Evolutionary conservation across 345 rosid species (phyloP).

Genomic region (Citropsis articulata): DNA sequence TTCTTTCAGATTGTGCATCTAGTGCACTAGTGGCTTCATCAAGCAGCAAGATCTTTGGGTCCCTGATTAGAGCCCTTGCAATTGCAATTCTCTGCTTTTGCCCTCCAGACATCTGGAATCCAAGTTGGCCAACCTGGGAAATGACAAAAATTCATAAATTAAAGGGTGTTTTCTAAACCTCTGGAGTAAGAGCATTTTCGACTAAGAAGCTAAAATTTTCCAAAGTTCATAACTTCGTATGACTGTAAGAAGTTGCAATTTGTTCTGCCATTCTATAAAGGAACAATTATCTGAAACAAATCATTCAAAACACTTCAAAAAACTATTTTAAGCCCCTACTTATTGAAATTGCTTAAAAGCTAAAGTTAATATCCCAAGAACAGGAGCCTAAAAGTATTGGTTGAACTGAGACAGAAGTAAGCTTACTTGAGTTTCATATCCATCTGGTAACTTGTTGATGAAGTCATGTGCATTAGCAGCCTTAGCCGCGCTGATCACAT

Average conservation of each 20-base stretch:
- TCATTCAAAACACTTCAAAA: not conserved
- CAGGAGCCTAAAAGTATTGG: not conserved
- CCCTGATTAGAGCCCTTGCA: constrained; percentile 60
- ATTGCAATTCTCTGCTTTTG: constrained; percentile 77
- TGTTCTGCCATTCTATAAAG: not conserved
- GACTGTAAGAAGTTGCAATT: not conserved
- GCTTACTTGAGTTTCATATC: constrained; percentile 67
- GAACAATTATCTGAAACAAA: not conserved
- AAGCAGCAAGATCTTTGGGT: constrained; percentile 61
- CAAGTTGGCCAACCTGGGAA: constrained; percentile 63
- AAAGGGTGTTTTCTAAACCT: not conserved
- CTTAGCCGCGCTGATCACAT: constrained; percentile 51
- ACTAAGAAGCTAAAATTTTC: not conserved
- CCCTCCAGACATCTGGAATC: constrained; percentile 69
- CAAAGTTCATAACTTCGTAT: not conserved
- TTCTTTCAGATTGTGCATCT: constrained; percentile 61
- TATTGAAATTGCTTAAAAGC: not conserved
- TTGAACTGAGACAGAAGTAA: not conserved
- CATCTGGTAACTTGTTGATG: constrained; percentile 56
- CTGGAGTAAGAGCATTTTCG: not conserved
- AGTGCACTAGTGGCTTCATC: constrained; percentile 77
- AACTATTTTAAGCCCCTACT: not conserved
- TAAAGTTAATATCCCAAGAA: not conserved
- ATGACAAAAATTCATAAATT: constrained; percentile 8
- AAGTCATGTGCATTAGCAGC: constrained; percentile 67